These are phyloP conservation scores for Phytophthora tubulina DNA, from an alignment of 352 stramenopile genomes.

Conservation along the genomic window DNA sequence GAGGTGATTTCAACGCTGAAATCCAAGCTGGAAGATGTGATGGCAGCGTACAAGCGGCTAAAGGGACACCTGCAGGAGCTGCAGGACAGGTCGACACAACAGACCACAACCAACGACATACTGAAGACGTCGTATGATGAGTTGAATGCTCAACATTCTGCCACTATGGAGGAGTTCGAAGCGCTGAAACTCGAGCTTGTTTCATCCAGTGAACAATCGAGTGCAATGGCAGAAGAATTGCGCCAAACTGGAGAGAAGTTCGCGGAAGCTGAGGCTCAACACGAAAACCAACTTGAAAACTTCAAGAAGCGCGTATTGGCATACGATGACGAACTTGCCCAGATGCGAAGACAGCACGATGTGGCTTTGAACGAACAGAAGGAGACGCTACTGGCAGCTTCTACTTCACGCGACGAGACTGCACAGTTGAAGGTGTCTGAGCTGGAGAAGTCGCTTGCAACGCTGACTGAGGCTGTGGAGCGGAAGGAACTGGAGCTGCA, in stretches of 20 bases:
- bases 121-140: constrained; percentile 39
- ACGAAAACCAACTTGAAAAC: constrained; percentile 40
- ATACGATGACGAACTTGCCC: constrained; percentile 42
- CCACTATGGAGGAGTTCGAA: constrained; percentile 36
- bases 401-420: constrained; percentile 26
- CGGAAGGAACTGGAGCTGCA: constrained; percentile 40
- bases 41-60: constrained; percentile 66
- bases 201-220: constrained; percentile 26
- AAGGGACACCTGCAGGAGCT: constrained; percentile 59
- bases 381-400: constrained; percentile 24
- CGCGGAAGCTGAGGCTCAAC: constrained; percentile 30
- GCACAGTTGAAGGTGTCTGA: constrained; percentile 31
- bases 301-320: constrained; percentile 39
- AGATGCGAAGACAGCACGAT: constrained; percentile 27
- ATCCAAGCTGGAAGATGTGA: constrained; percentile 69
- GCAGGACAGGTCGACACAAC: constrained; percentile 51
- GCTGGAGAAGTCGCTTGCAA: constrained; percentile 34
- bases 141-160: constrained; percentile 32
- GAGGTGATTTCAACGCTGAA: constrained; percentile 66
- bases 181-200: constrained; percentile 45
- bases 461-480: constrained; percentile 31
- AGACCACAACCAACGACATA: constrained; percentile 42
- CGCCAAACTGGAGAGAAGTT: constrained; percentile 22
- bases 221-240: constrained; percentile 28
- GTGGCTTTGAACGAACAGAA: constrained; percentile 36